phyloP scores from a whole-genome alignment of 148 eudicot genomes.

The Euryodendron excelsum region DNA sequence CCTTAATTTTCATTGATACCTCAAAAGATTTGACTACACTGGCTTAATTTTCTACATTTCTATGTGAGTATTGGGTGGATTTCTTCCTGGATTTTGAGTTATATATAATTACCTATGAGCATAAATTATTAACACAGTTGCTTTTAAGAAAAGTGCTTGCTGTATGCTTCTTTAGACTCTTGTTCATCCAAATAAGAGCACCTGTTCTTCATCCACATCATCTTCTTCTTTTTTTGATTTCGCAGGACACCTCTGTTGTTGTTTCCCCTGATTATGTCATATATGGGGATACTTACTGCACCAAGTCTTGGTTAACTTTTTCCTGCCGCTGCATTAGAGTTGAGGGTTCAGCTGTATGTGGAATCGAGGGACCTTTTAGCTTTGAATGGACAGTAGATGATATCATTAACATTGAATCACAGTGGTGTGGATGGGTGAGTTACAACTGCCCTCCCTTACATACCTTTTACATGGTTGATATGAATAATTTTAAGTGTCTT shows the following conservation, averaged over 20 bases:
- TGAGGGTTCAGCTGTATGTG: constrained; percentile 29
- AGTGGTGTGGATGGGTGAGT: constrained; percentile 47
- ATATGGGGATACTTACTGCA: constrained; percentile 30
- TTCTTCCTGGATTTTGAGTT: not conserved
- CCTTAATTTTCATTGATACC: not conserved
- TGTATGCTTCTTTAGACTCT: not conserved
- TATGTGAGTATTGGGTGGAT: not conserved
- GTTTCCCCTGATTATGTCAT: constrained; percentile 44
- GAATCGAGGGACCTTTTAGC: constrained; percentile 19
- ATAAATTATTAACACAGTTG: not conserved
- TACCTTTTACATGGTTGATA: not conserved
- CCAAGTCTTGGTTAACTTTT: constrained; percentile 41
- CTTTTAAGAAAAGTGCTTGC: not conserved
- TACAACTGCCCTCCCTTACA: constrained; percentile 6
- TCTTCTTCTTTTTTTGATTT: constrained; percentile 14
- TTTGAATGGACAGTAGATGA: constrained; percentile 53
- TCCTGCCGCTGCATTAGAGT: constrained; percentile 44
- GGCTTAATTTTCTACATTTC: not conserved
- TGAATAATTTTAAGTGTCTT: constrained; percentile 13
- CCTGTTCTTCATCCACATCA: not conserved
- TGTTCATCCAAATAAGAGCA: not conserved
- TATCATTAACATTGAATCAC: constrained; percentile 51
- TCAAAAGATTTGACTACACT: not conserved
- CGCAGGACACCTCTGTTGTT: constrained; percentile 33
- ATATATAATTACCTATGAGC: too few relatives aligned